phyloP scores from a whole-genome alignment of 345 rosid species.

The Toxicodendron radicans region DNA sequence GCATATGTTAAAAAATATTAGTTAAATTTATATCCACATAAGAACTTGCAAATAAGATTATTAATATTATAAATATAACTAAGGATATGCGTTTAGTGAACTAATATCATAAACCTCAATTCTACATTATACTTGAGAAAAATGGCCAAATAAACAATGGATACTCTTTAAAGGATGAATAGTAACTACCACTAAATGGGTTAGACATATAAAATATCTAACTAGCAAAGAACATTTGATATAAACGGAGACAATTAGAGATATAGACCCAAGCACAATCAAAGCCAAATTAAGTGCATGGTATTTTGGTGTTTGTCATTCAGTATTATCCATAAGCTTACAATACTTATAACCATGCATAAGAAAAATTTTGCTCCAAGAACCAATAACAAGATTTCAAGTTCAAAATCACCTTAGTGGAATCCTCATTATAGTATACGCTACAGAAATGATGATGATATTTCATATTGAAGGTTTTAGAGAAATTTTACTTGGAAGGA shows the following conservation, averaged over 20 bases:
- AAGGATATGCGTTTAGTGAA: not conserved
- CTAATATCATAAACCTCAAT: not conserved
- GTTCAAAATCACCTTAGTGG: not conserved
- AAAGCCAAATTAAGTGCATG: not conserved
- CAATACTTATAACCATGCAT: not conserved
- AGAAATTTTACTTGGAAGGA: slow-evolving; percentile 7
- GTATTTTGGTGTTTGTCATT: not conserved
- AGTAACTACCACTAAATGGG: not conserved
- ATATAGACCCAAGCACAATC: not conserved
- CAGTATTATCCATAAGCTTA: not conserved
- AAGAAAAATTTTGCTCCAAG: not conserved
- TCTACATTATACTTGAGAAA: not conserved
- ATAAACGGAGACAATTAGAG: too few relatives aligned
- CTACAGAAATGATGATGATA: slow-evolving; percentile 6
- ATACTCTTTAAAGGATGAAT: not conserved
- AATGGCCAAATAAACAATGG: not conserved
- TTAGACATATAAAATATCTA: too few relatives aligned
- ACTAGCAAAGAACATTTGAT: not conserved
- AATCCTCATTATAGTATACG: slow-evolving; percentile 11
- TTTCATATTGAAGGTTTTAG: not conserved
- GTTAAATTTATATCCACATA: not conserved
- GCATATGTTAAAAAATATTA: not conserved
- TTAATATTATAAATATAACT: not conserved
- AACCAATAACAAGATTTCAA: not conserved
- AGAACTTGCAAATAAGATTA: not conserved